Evolutionary conservation across 1,284 basidiomycete genomes (phyloP), one percentile per base, ranked within the genome.

Genomic region (Cutaneotrichosporon cyanovorans): DNA sequence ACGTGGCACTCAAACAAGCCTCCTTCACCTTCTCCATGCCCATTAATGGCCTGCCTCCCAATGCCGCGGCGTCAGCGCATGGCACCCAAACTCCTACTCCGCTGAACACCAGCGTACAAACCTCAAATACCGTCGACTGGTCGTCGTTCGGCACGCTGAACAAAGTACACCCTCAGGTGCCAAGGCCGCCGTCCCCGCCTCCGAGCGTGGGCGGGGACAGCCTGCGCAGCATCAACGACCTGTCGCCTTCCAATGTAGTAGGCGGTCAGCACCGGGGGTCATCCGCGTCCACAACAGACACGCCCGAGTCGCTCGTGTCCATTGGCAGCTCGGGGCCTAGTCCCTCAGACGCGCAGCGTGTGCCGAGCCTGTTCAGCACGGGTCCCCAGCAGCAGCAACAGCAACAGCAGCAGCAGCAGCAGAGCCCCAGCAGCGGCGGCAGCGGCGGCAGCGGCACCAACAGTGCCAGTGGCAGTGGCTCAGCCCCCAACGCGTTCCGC

Each of bases 21-120:
- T 62, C 66, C 14, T 73, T 73, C 48, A 71, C 70, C 1, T 73
- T 72, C 55, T 53, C 60, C 19, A 65, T 72, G 61, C 71, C 71
- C 4, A 50, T 64, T 15, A 55, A 33, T 20, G 50, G 51, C 36
- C 41, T 30, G 14, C 20, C 52, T 18, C 15, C 48, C 34, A 57
- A 37, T 37, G 42, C 30, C 5, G 19, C 12, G 14, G 16, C 14
- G 14, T n/a, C 10, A 6, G 12, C 9, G 8, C 7, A 34, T 7
- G 39, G 40, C 6, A 43, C 41, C 39, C 48, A 47, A 34, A 45
- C 45, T 7, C 40, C 48, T 6, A 43, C 48, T 4, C 39, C 37
- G 7, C 16, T 33, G 3, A 16, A 18, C 14, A 16, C 37, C 18
- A 31, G 23, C 16, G 21, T 38, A 10, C 40, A 32, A 36, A 14